Conservation (phyloP, 192 early-diverging fungal genomes). For the Gaertneriomyces sp. region DNA sequence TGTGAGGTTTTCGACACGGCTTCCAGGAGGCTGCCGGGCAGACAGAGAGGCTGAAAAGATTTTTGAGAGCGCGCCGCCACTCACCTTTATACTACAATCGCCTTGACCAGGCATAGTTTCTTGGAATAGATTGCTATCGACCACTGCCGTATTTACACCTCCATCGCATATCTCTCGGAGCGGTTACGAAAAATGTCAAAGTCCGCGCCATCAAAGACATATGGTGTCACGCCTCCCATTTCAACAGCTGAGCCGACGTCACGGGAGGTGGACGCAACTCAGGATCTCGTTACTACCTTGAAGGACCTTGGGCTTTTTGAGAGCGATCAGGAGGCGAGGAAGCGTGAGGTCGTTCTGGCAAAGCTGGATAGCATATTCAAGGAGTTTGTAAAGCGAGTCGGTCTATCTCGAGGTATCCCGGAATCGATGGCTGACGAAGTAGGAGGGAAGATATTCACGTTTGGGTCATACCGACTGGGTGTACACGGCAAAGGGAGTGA, state of each 20-base stretch:
- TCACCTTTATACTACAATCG: too few relatives aligned
- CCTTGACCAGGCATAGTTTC: too few relatives aligned
- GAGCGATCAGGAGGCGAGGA: constrained; percentile 74
- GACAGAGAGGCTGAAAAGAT: too few relatives aligned
- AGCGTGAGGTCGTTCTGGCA: constrained; percentile 81
- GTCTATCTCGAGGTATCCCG: constrained; percentile 67
- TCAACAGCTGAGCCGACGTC: constrained; percentile 57
- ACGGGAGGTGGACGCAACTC: constrained; percentile 68
- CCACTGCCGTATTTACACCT: too few relatives aligned
- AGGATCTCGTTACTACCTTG: constrained; percentile 66
- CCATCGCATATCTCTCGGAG: too few relatives aligned
- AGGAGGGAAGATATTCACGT: constrained; percentile 96
- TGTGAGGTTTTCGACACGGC: too few relatives aligned
- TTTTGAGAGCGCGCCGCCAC: too few relatives aligned
- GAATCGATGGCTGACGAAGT: constrained; percentile 80
- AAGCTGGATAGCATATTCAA: constrained; percentile 85
- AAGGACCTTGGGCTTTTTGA: constrained; percentile 80
- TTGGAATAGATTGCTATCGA: too few relatives aligned
- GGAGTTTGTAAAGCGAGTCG: constrained; percentile 83
- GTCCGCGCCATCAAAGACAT: constrained; percentile 14
- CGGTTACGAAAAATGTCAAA: neutral
- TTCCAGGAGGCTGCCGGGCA: too few relatives aligned
- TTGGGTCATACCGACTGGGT: constrained; percentile 92
- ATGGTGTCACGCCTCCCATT: constrained; percentile 81
- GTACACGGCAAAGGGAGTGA: constrained; percentile 92